Base-by-base conservation (phyloP, 495 filamentous ascomycete species). In the Cladorrhinum samala region DNA sequence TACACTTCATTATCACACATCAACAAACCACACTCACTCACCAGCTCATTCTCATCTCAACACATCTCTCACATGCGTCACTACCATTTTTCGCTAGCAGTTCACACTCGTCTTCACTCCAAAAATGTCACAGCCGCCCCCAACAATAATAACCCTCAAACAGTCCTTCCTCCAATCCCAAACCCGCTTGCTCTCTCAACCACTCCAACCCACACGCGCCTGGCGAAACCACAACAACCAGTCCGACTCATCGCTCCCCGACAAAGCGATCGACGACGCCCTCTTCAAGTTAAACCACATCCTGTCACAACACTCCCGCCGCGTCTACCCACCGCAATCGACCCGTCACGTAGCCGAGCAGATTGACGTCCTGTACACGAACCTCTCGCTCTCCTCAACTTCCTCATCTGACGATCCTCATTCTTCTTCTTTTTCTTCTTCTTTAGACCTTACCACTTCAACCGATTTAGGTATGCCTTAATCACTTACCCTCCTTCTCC, bases 281-380 rank as follows among this genome's bases (percentile, higher is more conserved):
- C 57, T 77, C 19, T 62, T 66, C 50, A 69, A 68, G 77, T 81
- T 90, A 9, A 91, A 91, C 64, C 71, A 78, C 40, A 69, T 72
- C 19, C 71, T 89, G 36, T 80, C 79, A 49, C 83, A 86, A 54
- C 89, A 94, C 66, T 77, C 79, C 54, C 83, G 81, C 25, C 73
- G 83, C 30, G 83, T 82, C 14, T 91, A 92, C 69, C 80, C 83
- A 11, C 80, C 84, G 0, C 87, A 91, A 58, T 82, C 86, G 0
- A 81, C 83, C 51, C 80, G 88, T 33, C 86, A 91, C 70, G 79
- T 94, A 38, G 89, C 87, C 19, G 85, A 90, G 67, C 88, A 94
- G 73, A 83, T 94, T 40, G 83, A 91, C 59, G 71, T 69, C 47
- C 68, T 91, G 47, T 93, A 92, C 62, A 83, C 82, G 62, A 76